These are phyloP conservation scores for Plasmodium inui DNA, from an alignment of 169 alveolate species.

Conservation along the genomic window DNA sequence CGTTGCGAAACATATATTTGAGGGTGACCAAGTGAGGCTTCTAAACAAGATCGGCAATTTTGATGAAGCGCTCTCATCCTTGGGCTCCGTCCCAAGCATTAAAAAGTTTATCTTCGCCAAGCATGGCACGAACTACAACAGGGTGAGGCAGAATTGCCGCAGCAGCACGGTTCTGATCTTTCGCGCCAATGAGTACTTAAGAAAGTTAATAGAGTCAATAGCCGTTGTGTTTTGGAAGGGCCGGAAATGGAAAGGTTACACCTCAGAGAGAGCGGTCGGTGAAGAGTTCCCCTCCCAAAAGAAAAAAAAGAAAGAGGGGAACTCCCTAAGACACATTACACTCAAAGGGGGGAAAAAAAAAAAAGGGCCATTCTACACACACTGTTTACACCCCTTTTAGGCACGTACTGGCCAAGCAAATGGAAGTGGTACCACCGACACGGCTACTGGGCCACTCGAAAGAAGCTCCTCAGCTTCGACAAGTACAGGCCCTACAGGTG, in stretches of 20 bases:
- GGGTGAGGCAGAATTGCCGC: slow-evolving; percentile 10
- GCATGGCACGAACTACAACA: slow-evolving; percentile 15
- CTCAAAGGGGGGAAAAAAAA: not conserved
- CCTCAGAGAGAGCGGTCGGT: not conserved
- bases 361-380: not conserved
- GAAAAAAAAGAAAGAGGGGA: not conserved
- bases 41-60: slow-evolving; percentile 10
- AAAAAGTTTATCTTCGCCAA: slow-evolving; percentile 17
- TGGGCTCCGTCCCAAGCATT: slow-evolving; percentile 24
- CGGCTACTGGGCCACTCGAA: slow-evolving; percentile 93
- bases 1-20: slow-evolving; percentile 33
- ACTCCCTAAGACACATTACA: not conserved
- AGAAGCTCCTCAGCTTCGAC: slow-evolving; percentile 86
- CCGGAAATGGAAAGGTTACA: slow-evolving; percentile 73
- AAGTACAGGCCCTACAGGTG: slow-evolving; percentile 89
- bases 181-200: slow-evolving; percentile 45
- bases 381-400: slow-evolving; percentile 19
- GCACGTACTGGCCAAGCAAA: slow-evolving; percentile 86
- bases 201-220: slow-evolving; percentile 43
- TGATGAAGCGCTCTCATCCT: slow-evolving; percentile 19
- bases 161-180: slow-evolving; percentile 7
- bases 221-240: slow-evolving; percentile 67
- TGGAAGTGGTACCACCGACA: slow-evolving; percentile 92
- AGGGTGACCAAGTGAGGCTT: slow-evolving; percentile 22
- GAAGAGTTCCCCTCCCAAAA: not conserved